Conservation (phyloP, 305 asterid species). For the Fraxinus paxiana region DNA sequence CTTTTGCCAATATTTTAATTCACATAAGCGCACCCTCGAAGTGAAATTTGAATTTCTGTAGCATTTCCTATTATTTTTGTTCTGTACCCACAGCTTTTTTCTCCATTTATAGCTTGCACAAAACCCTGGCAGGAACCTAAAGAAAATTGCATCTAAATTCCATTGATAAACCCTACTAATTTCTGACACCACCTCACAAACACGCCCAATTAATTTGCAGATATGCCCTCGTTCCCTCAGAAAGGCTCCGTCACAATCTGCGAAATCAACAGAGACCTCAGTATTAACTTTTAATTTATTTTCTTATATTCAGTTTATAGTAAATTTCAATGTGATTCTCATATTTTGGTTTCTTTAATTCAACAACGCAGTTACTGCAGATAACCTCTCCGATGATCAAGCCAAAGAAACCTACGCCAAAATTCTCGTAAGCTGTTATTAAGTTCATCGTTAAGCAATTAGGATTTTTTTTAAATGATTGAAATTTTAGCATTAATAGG, state of each 20-base stretch:
- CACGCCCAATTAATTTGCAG: not conserved
- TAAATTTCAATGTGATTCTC: not conserved
- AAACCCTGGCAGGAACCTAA: constrained; percentile 38
- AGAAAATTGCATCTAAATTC: not conserved
- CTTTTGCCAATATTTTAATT: too few relatives aligned
- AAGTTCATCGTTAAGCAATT: not conserved
- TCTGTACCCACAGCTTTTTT: too few relatives aligned
- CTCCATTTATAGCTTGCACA: not conserved
- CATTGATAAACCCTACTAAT: constrained; percentile 38
- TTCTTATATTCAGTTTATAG: not conserved
- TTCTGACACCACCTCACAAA: not conserved
- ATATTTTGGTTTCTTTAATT: constrained; percentile 4
- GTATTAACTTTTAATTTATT: constrained; percentile 26
- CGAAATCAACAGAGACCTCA: constrained; percentile 81
- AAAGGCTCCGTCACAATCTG: constrained; percentile 81
- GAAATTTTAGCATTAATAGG: not conserved
- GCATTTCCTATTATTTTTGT: too few relatives aligned
- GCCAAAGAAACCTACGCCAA: constrained; percentile 74
- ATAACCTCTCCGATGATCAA: constrained; percentile 62
- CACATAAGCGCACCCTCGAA: too few relatives aligned
- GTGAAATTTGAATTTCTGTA: too few relatives aligned
- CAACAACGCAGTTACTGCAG: constrained; percentile 63
- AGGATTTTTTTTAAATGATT: not conserved
- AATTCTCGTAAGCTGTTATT: constrained; percentile 46
- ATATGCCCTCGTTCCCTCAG: constrained; percentile 80